Evolutionary conservation across 176 grass and related monocot species (phyloP).

Genomic region (Musa acuminata): DNA sequence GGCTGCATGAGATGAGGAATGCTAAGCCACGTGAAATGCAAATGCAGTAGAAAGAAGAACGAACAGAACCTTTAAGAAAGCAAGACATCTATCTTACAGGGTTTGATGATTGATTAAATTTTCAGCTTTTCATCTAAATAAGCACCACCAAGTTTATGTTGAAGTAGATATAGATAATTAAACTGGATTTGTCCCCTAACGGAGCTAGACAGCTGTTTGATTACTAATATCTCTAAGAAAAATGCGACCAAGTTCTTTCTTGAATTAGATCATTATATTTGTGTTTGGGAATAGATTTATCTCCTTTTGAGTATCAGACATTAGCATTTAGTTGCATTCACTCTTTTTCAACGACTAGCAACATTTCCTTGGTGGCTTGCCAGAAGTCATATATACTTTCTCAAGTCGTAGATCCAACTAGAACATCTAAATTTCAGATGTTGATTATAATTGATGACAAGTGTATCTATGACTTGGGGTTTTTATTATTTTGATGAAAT

Average conservation of each 20-base stretch:
- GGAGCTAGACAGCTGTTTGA: not conserved
- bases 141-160: not conserved
- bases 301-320: too few relatives aligned
- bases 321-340: too few relatives aligned
- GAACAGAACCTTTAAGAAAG: not conserved
- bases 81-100: not conserved
- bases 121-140: not conserved
- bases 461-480: too few relatives aligned
- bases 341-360: not conserved
- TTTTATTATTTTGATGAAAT: too few relatives aligned
- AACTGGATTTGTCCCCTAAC: not conserved
- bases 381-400: not conserved
- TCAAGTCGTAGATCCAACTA: not conserved
- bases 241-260: not conserved
- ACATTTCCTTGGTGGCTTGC: not conserved
- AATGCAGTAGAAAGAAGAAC: not conserved
- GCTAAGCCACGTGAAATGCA: not conserved
- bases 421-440: not conserved
- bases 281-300: too few relatives aligned
- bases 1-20: not conserved
- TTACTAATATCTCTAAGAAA: not conserved
- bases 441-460: too few relatives aligned
- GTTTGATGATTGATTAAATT: not conserved
- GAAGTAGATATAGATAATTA: not conserved
- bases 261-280: constrained; percentile 1